Evolutionary conservation across 306 rosid species (phyloP), one percentile per base, ranked within the genome.

Genomic region (Cicer yamashitae): DNA sequence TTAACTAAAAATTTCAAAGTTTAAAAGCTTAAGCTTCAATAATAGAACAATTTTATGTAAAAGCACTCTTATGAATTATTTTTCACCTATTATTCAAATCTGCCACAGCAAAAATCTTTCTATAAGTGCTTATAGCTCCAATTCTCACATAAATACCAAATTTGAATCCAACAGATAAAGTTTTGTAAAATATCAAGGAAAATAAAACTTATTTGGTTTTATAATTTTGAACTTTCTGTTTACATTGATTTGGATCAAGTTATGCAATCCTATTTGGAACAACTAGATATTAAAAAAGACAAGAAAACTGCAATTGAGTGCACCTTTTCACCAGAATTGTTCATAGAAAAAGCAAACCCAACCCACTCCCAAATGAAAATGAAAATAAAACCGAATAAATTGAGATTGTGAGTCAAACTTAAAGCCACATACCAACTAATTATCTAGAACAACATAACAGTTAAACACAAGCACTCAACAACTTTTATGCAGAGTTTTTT

Each of bases 401-500:
- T 46, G 17, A 40, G 2, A 37, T 34, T 3, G 61, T 14, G 40
- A 68, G 71, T 48, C 59, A 80, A 68, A 67, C 8, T 10, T 38
- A 22, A 66, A 43, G 45, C n/a, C 22, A 77, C 7, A 67, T 1
- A 15, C 56, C 47, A 66, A 41, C 43, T 20, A 44, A 48, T n/a
- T 10, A 59, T 20, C 60, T 44, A 71, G 68, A 76, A 74, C 22
- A 20, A 67, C 17, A 25, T 6, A 67, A 67, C 63, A 45, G 58
- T 22, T 58, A 20, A 74, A 43, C 38, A 51, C 79, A 75, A 65
- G 6, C 46, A 75, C 11, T 45, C 25, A 66, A 71, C 43, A 67
- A 56, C 83, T 62, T 18, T 69, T 40, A 14, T 7, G 48, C 39
- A 74, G 53, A 38, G 37, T 58, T 47, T 43, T 47, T 43, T 52